Evolutionary conservation across 164 flowering plant genomes (phyloP), one percentile per base, ranked within the genome.

Genomic region (Macadamia integrifolia): DNA sequence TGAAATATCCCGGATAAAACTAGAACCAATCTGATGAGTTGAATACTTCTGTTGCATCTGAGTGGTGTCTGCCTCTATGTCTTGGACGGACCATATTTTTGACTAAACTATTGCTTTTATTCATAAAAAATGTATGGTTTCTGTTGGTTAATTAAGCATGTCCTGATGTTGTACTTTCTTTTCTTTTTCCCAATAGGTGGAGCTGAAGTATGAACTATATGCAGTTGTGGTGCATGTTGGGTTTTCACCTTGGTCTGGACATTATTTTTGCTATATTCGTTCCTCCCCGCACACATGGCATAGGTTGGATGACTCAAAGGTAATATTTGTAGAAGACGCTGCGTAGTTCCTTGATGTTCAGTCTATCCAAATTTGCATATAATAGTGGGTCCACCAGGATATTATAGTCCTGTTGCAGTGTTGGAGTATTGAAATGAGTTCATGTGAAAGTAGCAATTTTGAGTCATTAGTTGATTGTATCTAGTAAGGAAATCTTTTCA

Each of bases 221-320:
- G 99, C 91, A 42, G 71, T 92, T 73, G 83, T 95, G 61, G 97
- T 85, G 72, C 99, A 95, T 70, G 28, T 8, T 70, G 98, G 97
- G 48, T 42, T 58, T 55, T 71, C 83, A 57, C 72, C 84, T 49
- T 72, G 71, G 73, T 87, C 81, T 55, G 99, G 98, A 31, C 99
- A 95, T 78, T 95, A 95, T 77, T 80, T 82, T 58, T 81, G 85
- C 75, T 92, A 80, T 67, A 71, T 92, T 59, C 87, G 96, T 35
- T 78, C 91, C 56, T 81, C 90, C 18, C 88, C 86, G 10, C 71
- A 81, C 29, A 72, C 80, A 62, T 95, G 99, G 99, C 80, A 84
- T 74, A 73, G 68, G 58, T 71, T 90, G 76, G 91, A 95, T 76
- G 99, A 95, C 70, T 76, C 87, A 30, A 68, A 63, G 99, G 99